Percentiles rank a stretch among this genome's conserved stretches.
Evolutionary conservation across 2,329 filamentous ascomycete species (phyloP).

Genomic region (Nemania abortiva): DNA sequence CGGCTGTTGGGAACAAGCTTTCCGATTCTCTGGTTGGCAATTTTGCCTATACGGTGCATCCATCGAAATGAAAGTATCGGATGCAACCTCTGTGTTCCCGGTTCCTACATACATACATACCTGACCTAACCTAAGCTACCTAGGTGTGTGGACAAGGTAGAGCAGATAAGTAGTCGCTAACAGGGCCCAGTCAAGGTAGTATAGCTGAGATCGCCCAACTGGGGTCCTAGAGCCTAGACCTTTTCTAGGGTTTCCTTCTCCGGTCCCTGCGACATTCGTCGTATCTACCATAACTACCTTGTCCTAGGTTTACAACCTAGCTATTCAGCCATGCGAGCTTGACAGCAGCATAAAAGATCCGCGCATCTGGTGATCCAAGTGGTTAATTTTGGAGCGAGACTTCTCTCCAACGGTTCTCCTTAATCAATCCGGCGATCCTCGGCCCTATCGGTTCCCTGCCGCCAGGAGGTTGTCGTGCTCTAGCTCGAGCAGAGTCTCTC

Average conservation of each 20-base stretch:
- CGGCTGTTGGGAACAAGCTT: conserved; percentile 37
- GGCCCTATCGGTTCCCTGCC: conserved; percentile 34
- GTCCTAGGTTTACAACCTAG: not conserved
- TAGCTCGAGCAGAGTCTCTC: conserved; percentile 38
- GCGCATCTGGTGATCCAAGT: conserved; percentile 32
- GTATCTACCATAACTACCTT: not conserved
- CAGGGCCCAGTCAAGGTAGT: conserved; percentile 8
- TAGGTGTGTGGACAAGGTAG: conserved; percentile 15
- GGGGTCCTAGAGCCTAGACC: conserved; percentile 34
- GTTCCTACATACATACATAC: conserved; percentile 31
- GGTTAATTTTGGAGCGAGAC: conserved; percentile 26
- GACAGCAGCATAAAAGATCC: conserved; percentile 24
- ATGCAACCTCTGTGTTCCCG: conserved; percentile 32
- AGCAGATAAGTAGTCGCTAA: conserved; percentile 1
- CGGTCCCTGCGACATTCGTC: conserved; percentile 27
- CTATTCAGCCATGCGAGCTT: conserved; percentile 10
- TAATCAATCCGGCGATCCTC: conserved; percentile 33
- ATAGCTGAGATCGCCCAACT: conserved; percentile 36
- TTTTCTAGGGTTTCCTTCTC: conserved; percentile 21
- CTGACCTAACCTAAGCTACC: no score
- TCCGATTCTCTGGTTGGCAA: conserved; percentile 34
- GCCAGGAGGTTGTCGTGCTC: conserved; percentile 27
- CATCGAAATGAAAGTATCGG: conserved; percentile 33
- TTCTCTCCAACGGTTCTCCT: conserved; percentile 33
- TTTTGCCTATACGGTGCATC: conserved; percentile 36